phyloP scores from a whole-genome alignment of 1,139 yeast genomes.

The Sugiyamaella neomexicana region DNA sequence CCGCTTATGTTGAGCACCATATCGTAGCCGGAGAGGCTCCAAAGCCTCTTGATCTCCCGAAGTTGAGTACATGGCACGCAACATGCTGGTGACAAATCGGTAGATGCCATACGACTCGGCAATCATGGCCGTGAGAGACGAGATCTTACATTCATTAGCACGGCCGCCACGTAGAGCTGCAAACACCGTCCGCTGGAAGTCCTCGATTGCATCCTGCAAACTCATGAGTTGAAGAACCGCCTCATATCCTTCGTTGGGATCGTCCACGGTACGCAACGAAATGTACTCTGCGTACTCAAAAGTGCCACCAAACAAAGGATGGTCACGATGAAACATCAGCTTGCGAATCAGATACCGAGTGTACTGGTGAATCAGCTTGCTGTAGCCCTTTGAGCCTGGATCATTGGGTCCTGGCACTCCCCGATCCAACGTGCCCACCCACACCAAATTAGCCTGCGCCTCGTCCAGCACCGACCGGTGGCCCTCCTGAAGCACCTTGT shows the following conservation, averaged over 20 bases:
- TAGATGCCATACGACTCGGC: conserved; percentile 94
- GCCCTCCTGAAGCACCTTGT: conserved; percentile 95
- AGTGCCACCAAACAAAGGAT: conserved; percentile 89
- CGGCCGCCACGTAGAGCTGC: conserved; percentile 67
- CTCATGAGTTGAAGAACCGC: conserved; percentile 83
- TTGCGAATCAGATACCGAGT: conserved; percentile 69
- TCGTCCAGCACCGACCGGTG: conserved; percentile 60
- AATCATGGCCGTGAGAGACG: conserved; percentile 87
- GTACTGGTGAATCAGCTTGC: conserved; percentile 75
- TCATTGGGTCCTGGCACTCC: conserved; percentile 32
- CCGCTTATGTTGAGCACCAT: conserved; percentile 74
- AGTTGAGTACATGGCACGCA: conserved; percentile 80
- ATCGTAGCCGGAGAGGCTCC: conserved; percentile 70
- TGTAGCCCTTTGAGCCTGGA: conserved; percentile 50
- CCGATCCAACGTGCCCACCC: conserved; percentile 50
- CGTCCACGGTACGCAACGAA: conserved; percentile 81
- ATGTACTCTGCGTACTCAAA: conserved; percentile 95
- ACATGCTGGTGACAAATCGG: conserved; percentile 85
- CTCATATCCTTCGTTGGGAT: conserved; percentile 95
- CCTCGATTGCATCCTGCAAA: conserved; percentile 81
- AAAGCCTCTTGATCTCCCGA: conserved; percentile 78
- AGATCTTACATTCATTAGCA: conserved; percentile 75
- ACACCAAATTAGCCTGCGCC: conserved; percentile 69
- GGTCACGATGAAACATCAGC: conserved; percentile 77
- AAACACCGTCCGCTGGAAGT: conserved; percentile 74